phyloP scores from a whole-genome alignment of 441 rosid genomes.

The Populus trichocarpa region DNA sequence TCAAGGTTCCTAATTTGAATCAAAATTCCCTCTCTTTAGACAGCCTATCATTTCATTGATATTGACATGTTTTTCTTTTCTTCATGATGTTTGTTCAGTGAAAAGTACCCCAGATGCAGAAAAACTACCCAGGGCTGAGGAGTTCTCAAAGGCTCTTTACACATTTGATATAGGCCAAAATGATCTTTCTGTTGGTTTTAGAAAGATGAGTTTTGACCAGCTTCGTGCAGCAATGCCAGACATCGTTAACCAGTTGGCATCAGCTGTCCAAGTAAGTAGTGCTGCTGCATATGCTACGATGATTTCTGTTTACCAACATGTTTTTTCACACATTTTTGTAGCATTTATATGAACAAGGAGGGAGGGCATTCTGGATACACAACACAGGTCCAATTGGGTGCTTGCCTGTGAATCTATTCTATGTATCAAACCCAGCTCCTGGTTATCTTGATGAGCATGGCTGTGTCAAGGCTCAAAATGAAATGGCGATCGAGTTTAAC shows the following conservation, averaged over 20 bases:
- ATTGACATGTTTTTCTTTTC: background rate
- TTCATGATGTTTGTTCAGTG: conserved; percentile 30
- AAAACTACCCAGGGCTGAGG: conserved; percentile 71
- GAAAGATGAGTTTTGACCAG: conserved; percentile 64
- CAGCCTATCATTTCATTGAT: background rate
- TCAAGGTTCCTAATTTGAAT: conserved; percentile 32
- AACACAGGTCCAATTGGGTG: conserved; percentile 62
- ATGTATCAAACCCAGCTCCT: conserved; percentile 53
- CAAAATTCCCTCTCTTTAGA: background rate
- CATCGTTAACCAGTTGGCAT: conserved; percentile 64
- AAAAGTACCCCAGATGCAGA: conserved; percentile 42
- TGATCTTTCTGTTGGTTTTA: conserved; percentile 80
- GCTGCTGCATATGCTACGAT: background rate
- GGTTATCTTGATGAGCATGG: conserved; percentile 41
- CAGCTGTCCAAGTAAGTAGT: conserved; percentile 66
- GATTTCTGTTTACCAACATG: background rate
- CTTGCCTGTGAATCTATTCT: conserved; percentile 46
- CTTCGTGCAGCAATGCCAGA: conserved; percentile 67
- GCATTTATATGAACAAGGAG: conserved; percentile 72
- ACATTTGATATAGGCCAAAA: conserved; percentile 95
- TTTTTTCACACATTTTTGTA: conserved; percentile 23
- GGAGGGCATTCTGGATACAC: conserved; percentile 66
- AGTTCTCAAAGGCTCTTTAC: conserved; percentile 74
- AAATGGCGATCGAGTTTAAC: conserved; percentile 43
- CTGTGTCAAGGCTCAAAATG: conserved; percentile 45